Percentiles rank a stretch among this genome's conserved stretches.
These are phyloP conservation scores for Ananas comosus DNA, from an alignment of 176 grass and related monocot genomes.

Conservation along the genomic window DNA sequence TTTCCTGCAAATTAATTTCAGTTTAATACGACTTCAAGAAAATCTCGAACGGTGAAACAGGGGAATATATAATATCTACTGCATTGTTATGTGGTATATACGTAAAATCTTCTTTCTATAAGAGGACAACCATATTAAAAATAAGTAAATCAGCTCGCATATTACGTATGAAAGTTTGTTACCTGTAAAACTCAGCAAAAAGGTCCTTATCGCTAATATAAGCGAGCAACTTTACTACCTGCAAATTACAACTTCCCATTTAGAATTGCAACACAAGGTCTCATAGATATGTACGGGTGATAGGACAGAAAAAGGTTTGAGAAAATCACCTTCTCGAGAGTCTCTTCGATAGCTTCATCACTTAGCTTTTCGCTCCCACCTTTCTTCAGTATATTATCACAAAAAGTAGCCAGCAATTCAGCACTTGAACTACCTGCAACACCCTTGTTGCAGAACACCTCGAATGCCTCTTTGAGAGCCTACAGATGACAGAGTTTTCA, in stretches of 20 bases:
- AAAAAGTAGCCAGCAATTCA: constrained; percentile 30
- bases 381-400: constrained; percentile 34
- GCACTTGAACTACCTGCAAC: constrained; percentile 31
- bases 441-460: constrained; percentile 35
- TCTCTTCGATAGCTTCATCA: constrained; percentile 36
- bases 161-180: not conserved
- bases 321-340: constrained; percentile 26
- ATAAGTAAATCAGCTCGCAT: constrained; percentile 2
- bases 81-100: too few species aligned
- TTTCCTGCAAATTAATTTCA: constrained; percentile 55
- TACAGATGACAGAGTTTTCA: not conserved
- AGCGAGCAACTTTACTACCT: constrained; percentile 90
- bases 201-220: constrained; percentile 96
- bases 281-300: not conserved
- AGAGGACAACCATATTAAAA: not conserved
- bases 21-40: constrained; percentile 14
- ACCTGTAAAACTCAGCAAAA: constrained; percentile 97
- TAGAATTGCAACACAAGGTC: not conserved
- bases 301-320: too few species aligned
- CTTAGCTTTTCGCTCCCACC: constrained; percentile 31
- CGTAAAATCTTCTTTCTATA: too few species aligned
- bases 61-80: too few species aligned
- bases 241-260: constrained; percentile 2
- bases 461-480: constrained; percentile 36
- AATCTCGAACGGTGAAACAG: not conserved